A percentile compares a stretch with the other conserved stretches of the same genome.
phyloP scores from a whole-genome alignment of 768 basidiomycete genomes.

The Lactarius psammicola region DNA sequence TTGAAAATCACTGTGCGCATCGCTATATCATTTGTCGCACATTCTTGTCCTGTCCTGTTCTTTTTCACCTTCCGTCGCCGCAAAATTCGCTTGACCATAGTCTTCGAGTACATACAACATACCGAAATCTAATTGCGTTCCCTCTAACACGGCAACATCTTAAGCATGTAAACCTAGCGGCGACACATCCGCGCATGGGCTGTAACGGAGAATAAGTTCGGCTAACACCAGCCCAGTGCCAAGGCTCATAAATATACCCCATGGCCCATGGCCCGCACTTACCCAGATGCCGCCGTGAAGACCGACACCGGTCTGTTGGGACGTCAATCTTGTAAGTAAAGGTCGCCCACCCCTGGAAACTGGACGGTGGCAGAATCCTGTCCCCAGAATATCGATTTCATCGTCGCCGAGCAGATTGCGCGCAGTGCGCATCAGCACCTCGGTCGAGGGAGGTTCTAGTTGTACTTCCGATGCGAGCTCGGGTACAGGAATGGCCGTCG shows the following conservation, averaged over 20 bases:
- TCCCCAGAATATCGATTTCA: slow-evolving; percentile 31
- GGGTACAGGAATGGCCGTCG: slow-evolving; percentile 30
- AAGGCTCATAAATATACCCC: slow-evolving; percentile 38
- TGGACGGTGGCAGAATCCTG: slow-evolving; percentile 40
- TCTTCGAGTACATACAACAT: not conserved
- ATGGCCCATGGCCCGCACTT: slow-evolving; percentile 41
- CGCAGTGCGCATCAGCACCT: slow-evolving; percentile 22
- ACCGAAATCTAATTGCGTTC: slow-evolving; percentile 2
- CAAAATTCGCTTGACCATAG: not conserved
- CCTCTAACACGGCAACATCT: not conserved
- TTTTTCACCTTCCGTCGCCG: not conserved
- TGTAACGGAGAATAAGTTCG: slow-evolving; percentile 34
- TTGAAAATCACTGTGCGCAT: slow-evolving; percentile 3
- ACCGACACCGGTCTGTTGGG: slow-evolving; percentile 34
- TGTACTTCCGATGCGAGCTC: slow-evolving; percentile 30
- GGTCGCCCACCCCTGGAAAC: slow-evolving; percentile 36
- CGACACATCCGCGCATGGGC: slow-evolving; percentile 34
- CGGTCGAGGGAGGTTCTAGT: slow-evolving; percentile 18
- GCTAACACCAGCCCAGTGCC: slow-evolving; percentile 37
- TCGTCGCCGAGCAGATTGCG: slow-evolving; percentile 27
- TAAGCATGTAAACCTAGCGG: not conserved
- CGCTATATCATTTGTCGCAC: not conserved
- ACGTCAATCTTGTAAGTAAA: slow-evolving; percentile 34
- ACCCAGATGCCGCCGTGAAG: slow-evolving; percentile 33
- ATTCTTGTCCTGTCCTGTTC: not conserved